These are phyloP conservation scores for Fomitopsis pinicola DNA, from an alignment of 1,284 basidiomycete species.

Conservation along the genomic window DNA sequence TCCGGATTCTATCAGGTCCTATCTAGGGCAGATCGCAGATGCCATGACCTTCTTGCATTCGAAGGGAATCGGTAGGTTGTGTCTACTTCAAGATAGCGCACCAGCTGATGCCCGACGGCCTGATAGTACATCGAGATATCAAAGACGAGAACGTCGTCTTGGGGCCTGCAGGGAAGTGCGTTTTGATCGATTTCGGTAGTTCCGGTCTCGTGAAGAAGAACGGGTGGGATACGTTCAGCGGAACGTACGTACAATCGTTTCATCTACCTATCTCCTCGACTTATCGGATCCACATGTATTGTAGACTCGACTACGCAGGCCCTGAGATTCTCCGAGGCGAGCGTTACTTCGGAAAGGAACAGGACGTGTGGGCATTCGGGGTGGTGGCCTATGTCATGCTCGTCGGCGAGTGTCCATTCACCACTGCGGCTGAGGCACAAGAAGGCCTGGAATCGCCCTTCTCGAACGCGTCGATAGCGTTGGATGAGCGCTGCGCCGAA, in stretches of 20 bases:
- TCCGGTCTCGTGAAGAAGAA: slow-evolving; percentile 81
- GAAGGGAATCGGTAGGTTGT: slow-evolving; percentile 74
- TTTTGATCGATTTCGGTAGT: slow-evolving; percentile 96
- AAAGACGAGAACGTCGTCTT: slow-evolving; percentile 97
- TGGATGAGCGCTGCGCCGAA: slow-evolving; percentile 74
- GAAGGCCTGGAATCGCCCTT: slow-evolving; percentile 74
- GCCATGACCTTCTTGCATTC: slow-evolving; percentile 88
- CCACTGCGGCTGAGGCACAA: slow-evolving; percentile 81
- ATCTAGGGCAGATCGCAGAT: slow-evolving; percentile 93
- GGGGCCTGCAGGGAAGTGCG: slow-evolving; percentile 70
- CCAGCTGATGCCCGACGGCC: slow-evolving; percentile 4
- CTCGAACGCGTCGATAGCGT: slow-evolving; percentile 62
- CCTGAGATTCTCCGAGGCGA: slow-evolving; percentile 96
- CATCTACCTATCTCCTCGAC: slow-evolving; percentile 13
- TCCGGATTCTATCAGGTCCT: slow-evolving; percentile 71
- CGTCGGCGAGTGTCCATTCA: slow-evolving; percentile 93
- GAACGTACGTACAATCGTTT: slow-evolving; percentile 61
- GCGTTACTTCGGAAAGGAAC: slow-evolving; percentile 92
- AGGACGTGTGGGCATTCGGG: slow-evolving; percentile 99
- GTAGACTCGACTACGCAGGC: slow-evolving; percentile 91
- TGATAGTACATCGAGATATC: slow-evolving; percentile 91
- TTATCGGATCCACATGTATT: slow-evolving; percentile 7
- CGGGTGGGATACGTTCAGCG: slow-evolving; percentile 95
- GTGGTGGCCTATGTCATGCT: slow-evolving; percentile 96
- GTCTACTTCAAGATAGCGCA: not conserved